Base-by-base conservation (phyloP, 495 filamentous ascomycete genomes). In the Neurospora discreta region DNA sequence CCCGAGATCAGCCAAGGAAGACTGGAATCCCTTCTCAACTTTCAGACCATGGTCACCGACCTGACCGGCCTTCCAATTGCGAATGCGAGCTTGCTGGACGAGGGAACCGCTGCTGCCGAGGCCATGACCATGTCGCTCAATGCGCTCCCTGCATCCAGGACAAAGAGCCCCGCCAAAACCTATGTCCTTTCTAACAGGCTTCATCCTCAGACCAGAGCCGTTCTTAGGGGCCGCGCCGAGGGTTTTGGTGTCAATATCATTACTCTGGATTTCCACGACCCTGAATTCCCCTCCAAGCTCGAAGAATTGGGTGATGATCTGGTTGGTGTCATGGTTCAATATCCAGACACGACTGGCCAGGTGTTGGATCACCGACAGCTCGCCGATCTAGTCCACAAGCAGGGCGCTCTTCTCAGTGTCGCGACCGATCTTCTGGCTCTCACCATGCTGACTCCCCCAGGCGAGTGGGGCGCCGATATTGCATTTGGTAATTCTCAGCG, bases 1-100 rank as follows among this genome's bases (percentile, higher is more conserved):
- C 94, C 95, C 3, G 95, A 99, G 82, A 98, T 99, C 84, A 97
- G 93, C 77, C 95, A 99, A 81, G 95, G 92, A 40, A 91, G 93
- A 52, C 82, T 97, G 74, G 96, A 98, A 84, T 97, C 94, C 8
- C 84, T 99, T 46, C 84, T 99, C 60, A 99, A 99, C 84, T 99
- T 97, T 82, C 95, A 99, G 86, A 99, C 95, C 15, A 80, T 99
- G 82, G 92, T 97, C 7, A 89, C 91, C 8, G 95, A 99, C 77
- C 84, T 99, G 67, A 99, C 95, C 0, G 93, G 87, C 9, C 87
- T 99, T 40, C 88, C 93, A 16, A 93, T 99, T 75, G 87, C 96
- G 72, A 99, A 98, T 85, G 95, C 96, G 72, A 97, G 94, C 18
- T 86, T 98, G 69, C 84, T 99, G 43, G 95, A 99, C 75, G 95